phyloP scores from a whole-genome alignment of 768 basidiomycete species.

The Suillus brevipes region DNA sequence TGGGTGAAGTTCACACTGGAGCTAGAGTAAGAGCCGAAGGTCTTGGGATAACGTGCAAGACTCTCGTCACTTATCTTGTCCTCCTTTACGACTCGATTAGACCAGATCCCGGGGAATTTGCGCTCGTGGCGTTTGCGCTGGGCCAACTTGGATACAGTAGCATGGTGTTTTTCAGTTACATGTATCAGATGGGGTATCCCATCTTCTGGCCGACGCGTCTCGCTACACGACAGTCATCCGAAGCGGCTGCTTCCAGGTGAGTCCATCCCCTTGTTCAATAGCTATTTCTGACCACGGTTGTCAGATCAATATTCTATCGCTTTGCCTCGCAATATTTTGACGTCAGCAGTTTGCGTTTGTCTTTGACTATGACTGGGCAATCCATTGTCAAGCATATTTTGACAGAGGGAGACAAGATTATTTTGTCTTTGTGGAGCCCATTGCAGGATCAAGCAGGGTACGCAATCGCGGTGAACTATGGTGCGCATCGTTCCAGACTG shows the following conservation, averaged over 20 bases:
- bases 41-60: slow-evolving; percentile 71
- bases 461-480: slow-evolving; percentile 94
- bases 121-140: slow-evolving; percentile 80
- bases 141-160: slow-evolving; percentile 81
- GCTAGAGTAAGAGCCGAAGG: slow-evolving; percentile 87
- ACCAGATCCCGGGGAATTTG: slow-evolving; percentile 40
- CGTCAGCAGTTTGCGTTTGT: slow-evolving; percentile 53
- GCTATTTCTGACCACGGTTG: not conserved
- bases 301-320: not conserved
- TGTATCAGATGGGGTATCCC: slow-evolving; percentile 38
- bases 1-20: slow-evolving; percentile 63
- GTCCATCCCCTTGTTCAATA: slow-evolving; percentile 9
- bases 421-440: slow-evolving; percentile 82
- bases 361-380: slow-evolving; percentile 83
- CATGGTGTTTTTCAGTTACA: slow-evolving; percentile 58
- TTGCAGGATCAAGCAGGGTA: slow-evolving; percentile 91
- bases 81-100: slow-evolving; percentile 51
- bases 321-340: slow-evolving; percentile 41
- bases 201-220: slow-evolving; percentile 35
- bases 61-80: slow-evolving; percentile 66
- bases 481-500: slow-evolving; percentile 40
- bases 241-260: slow-evolving; percentile 14
- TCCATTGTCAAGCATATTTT: slow-evolving; percentile 91
- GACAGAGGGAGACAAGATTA: slow-evolving; percentile 92
- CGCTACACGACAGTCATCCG: slow-evolving; percentile 18